Evolutionary conservation across 1,284 basidiomycete species (phyloP).

Genomic region (Heterobasidion annosum): DNA sequence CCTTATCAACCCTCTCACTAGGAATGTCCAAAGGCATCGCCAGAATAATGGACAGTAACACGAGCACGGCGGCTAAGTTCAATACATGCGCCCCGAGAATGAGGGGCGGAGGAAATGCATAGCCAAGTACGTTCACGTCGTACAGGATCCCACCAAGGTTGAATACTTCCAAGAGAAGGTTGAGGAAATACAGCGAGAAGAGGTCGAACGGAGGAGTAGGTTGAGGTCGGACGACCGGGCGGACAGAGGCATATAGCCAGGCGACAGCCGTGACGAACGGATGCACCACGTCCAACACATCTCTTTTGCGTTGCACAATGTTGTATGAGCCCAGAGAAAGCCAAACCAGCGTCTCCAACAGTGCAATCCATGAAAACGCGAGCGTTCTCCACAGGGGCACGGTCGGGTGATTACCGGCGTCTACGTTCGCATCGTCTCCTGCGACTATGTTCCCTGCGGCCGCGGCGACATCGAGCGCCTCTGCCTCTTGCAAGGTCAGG

Average conservation of each 20-base stretch:
- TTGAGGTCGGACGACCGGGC: constrained; percentile 29
- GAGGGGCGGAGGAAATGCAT: constrained; percentile 25
- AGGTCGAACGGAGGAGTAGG: constrained; percentile 44
- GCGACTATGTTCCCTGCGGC: background rate
- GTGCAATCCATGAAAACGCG: constrained; percentile 38
- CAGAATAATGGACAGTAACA: constrained; percentile 35
- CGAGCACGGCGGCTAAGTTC: constrained; percentile 32
- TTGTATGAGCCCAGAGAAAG: constrained; percentile 35
- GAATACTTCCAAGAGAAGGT: constrained; percentile 31
- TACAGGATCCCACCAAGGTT: constrained; percentile 41
- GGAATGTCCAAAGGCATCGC: constrained; percentile 53
- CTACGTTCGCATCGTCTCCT: constrained; percentile 14
- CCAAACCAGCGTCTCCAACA: constrained; percentile 43
- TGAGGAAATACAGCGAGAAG: constrained; percentile 37
- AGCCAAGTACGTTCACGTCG: constrained; percentile 28
- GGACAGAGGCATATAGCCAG: constrained; percentile 49
- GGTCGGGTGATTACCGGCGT: background rate
- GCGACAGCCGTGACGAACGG: constrained; percentile 33
- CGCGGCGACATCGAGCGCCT: constrained; percentile 29
- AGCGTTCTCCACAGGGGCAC: constrained; percentile 49
- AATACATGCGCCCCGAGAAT: constrained; percentile 23
- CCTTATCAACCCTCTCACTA: constrained; percentile 32
- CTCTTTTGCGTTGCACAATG: constrained; percentile 18
- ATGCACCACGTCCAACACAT: constrained; percentile 21
- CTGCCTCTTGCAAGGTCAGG: constrained; percentile 51